Percentiles rank a stretch among this genome's conserved stretches.
Conservation (phyloP, 169 alveolate species). For the Plasmodium yoelii region DNA sequence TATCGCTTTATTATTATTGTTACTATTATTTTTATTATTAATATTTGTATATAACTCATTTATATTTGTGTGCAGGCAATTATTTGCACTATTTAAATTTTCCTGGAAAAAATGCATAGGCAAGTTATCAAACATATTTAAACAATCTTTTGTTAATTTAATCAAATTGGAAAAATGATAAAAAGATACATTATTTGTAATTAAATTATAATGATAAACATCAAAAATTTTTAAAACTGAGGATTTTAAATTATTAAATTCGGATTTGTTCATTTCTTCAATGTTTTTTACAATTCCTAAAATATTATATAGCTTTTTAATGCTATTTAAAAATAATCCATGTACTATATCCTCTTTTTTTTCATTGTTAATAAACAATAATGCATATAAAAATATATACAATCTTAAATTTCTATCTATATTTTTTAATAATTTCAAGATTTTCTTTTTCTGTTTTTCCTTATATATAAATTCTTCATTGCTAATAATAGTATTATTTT, state of each 20-base stretch:
- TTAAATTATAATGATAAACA: conserved; percentile 39
- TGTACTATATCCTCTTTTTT: conserved; percentile 31
- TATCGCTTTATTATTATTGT: not conserved
- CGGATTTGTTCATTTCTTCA: conserved; percentile 16
- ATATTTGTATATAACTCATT: not conserved
- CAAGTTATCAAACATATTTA: conserved; percentile 65
- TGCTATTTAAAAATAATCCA: conserved; percentile 61
- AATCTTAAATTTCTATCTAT: conserved; percentile 68
- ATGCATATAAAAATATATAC: conserved; percentile 71
- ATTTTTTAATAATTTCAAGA: conserved; percentile 25
- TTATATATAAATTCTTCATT: not conserved
- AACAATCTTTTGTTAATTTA: conserved; percentile 52
- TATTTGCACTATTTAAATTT: conserved; percentile 1
- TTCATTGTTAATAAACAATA: conserved; percentile 31
- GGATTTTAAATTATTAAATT: conserved; percentile 12
- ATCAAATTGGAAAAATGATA: conserved; percentile 25
- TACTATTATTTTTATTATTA: too few relatives aligned
- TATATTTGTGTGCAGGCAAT: not conserved
- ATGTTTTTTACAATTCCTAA: conserved; percentile 17
- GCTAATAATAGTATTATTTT: too few relatives aligned
- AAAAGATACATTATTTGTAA: conserved; percentile 50
- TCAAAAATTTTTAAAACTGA: conserved; percentile 49
- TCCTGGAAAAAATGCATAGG: conserved; percentile 63
- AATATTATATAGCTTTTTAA: conserved; percentile 30
- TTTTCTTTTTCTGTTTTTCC: conserved; percentile 23